phyloP scores from a whole-genome alignment of 2,329 filamentous ascomycete species.

The Dendryphion nanum region DNA sequence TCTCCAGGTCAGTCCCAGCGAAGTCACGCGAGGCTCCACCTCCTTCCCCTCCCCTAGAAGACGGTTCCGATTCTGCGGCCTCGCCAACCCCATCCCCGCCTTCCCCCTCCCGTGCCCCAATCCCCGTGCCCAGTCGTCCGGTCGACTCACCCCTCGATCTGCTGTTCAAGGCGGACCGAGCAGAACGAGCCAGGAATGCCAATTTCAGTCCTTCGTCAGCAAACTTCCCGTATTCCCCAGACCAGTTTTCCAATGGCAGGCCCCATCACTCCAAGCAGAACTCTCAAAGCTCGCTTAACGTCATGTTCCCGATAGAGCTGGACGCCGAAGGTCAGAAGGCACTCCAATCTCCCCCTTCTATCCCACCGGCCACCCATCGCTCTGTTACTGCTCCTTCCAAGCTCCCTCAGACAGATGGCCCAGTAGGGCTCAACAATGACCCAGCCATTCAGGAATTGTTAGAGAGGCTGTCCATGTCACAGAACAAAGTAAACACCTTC shows the following conservation, averaged over 20 bases:
- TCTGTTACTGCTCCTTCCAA: conserved; percentile 32
- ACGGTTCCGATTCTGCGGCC: conserved; percentile 41
- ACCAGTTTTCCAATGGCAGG: conserved; percentile 15
- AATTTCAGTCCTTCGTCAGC: conserved; percentile 40
- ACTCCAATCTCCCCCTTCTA: conserved; percentile 20
- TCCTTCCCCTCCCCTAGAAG: conserved; percentile 47
- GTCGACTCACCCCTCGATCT: conserved; percentile 81
- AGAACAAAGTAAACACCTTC: conserved; percentile 22
- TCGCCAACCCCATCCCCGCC: conserved; percentile 44
- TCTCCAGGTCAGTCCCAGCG: conserved; percentile 71
- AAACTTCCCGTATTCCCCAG: conserved; percentile 13
- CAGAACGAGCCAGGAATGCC: conserved; percentile 66
- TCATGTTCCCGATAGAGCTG: conserved; percentile 68
- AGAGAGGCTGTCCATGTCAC: conserved; percentile 36
- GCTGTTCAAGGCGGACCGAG: conserved; percentile 83
- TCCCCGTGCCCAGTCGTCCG: conserved; percentile 41
- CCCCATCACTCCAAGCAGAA: conserved; percentile 42
- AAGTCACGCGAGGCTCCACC: conserved; percentile 43
- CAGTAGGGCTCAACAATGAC: conserved; percentile 41
- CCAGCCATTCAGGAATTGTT: conserved; percentile 48
- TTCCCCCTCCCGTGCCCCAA: conserved; percentile 52
- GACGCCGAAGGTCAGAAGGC: conserved; percentile 37
- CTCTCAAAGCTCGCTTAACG: conserved; percentile 50
- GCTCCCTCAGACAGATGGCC: conserved; percentile 21
- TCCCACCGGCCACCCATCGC: conserved; percentile 22